A percentile compares a stretch with the other conserved stretches of the same genome.
Evolutionary conservation across 2,329 filamentous ascomycete genomes (phyloP).

Genomic region (Botrytis paeoniae): DNA sequence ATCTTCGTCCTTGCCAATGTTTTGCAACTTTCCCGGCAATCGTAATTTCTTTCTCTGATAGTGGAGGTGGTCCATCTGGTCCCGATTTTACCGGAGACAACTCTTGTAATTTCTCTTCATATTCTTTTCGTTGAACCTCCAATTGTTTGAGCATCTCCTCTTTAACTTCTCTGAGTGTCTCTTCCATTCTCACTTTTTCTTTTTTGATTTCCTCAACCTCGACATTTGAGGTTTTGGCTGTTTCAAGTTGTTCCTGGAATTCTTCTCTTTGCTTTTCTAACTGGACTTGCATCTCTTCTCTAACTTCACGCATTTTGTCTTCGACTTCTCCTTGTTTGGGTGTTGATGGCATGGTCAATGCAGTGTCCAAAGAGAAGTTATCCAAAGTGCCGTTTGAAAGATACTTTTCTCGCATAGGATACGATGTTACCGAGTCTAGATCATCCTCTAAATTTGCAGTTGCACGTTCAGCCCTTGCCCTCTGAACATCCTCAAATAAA

Average conservation of each 20-base stretch:
- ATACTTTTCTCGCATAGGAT: conserved; percentile 88
- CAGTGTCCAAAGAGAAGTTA: conserved; percentile 93
- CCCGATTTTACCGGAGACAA: conserved; percentile 60
- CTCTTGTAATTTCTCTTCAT: conserved; percentile 79
- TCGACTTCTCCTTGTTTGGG: conserved; percentile 76
- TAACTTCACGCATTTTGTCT: conserved; percentile 68
- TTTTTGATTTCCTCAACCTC: conserved; percentile 80
- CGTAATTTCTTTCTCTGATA: conserved; percentile 70
- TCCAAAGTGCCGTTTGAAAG: conserved; percentile 92
- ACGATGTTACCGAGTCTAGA: conserved; percentile 83
- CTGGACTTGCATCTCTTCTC: conserved; percentile 80
- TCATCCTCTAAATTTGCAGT: conserved; percentile 82
- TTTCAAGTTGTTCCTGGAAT: conserved; percentile 73
- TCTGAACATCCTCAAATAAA: conserved; percentile 90
- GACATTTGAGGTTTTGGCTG: conserved; percentile 68
- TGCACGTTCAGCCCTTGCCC: conserved; percentile 74
- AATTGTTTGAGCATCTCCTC: conserved; percentile 87
- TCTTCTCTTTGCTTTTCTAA: conserved; percentile 82
- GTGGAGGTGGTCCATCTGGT: conserved; percentile 40
- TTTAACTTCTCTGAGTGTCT: conserved; percentile 72
- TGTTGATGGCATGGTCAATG: conserved; percentile 89
- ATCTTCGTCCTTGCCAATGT: conserved; percentile 81
- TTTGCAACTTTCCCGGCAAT: conserved; percentile 64
- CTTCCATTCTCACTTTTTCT: conserved; percentile 83
- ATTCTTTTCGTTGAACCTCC: conserved; percentile 76